phyloP scores from a whole-genome alignment of 2,329 filamentous ascomycete species.

The Chrysosporium keratinophilum region DNA sequence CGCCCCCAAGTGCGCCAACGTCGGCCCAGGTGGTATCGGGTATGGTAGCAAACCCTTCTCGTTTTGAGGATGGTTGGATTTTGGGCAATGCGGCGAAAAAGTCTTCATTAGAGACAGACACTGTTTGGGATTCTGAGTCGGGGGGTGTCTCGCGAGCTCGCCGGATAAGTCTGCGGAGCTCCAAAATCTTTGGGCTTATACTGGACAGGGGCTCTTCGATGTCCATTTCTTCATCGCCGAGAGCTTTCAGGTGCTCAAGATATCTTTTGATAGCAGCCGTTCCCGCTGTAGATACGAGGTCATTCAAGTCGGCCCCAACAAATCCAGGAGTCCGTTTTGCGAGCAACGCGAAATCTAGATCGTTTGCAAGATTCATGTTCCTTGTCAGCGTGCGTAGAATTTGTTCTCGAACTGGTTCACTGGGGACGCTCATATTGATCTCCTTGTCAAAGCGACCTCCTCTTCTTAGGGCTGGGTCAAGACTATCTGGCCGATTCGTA shows the following conservation, averaged over 20 bases:
- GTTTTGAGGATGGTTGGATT: slow-evolving; percentile 70
- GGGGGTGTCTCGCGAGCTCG: slow-evolving; percentile 44
- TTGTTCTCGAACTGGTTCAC: slow-evolving; percentile 61
- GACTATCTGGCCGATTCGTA: slow-evolving; percentile 74
- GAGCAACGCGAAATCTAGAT: slow-evolving; percentile 63
- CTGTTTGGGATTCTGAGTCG: slow-evolving; percentile 45
- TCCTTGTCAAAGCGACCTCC: slow-evolving; percentile 71
- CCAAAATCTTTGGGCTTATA: slow-evolving; percentile 33
- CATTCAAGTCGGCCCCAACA: slow-evolving; percentile 78
- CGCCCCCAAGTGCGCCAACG: slow-evolving; percentile 71
- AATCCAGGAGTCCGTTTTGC: slow-evolving; percentile 85
- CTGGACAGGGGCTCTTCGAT: slow-evolving; percentile 33
- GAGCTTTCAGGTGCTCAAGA: slow-evolving; percentile 42
- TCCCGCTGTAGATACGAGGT: slow-evolving; percentile 56
- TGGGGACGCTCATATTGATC: slow-evolving; percentile 79
- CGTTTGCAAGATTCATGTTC: slow-evolving; percentile 52
- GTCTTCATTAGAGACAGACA: slow-evolving; percentile 53
- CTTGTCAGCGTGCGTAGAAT: slow-evolving; percentile 67
- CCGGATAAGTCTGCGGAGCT: slow-evolving; percentile 44
- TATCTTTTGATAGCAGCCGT: slow-evolving; percentile 54
- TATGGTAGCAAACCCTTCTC: slow-evolving; percentile 90
- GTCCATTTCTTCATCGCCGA: slow-evolving; percentile 43
- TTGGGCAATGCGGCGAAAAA: slow-evolving; percentile 65
- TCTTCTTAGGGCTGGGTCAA: slow-evolving; percentile 67
- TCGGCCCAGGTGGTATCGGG: slow-evolving; percentile 89